phyloP scores from a whole-genome alignment of 495 filamentous ascomycete species.

The Penicillium paxilli region DNA sequence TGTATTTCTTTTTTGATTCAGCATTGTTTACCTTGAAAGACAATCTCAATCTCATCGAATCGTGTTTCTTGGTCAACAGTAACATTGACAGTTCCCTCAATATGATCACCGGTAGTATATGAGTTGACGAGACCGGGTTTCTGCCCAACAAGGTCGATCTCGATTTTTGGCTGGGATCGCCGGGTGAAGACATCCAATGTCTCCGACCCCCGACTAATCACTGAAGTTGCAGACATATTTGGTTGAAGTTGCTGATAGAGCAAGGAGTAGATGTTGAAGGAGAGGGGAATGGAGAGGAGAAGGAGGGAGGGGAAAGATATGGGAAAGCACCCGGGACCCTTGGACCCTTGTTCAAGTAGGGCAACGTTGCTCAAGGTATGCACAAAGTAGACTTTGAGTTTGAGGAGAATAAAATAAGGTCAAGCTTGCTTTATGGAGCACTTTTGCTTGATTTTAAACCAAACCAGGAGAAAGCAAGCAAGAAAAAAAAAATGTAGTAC shows the following conservation, averaged over 20 bases:
- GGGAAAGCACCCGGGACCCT: not conserved
- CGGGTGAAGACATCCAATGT: conserved; percentile 29
- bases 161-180: conserved; percentile 33
- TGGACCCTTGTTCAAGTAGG: not conserved
- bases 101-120: conserved; percentile 61
- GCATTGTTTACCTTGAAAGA: conserved; percentile 66
- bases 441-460: not conserved
- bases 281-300: not conserved
- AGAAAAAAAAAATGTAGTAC: conserved; percentile 14
- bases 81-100: conserved; percentile 59
- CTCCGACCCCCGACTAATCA: conserved; percentile 28
- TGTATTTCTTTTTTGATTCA: conserved; percentile 10
- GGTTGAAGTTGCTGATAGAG: not conserved
- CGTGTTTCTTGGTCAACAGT: conserved; percentile 63
- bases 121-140: conserved; percentile 40
- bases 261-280: not conserved
- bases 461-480: not conserved
- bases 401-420: not conserved
- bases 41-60: conserved; percentile 81
- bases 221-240: conserved; percentile 25
- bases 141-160: conserved; percentile 36
- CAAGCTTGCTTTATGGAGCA: not conserved
- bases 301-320: not conserved
- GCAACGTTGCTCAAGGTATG: no score
- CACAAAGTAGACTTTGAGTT: not conserved